These are phyloP conservation scores for Sechiopsis laciniata DNA, from an alignment of 306 rosid species.

Conservation along the genomic window DNA sequence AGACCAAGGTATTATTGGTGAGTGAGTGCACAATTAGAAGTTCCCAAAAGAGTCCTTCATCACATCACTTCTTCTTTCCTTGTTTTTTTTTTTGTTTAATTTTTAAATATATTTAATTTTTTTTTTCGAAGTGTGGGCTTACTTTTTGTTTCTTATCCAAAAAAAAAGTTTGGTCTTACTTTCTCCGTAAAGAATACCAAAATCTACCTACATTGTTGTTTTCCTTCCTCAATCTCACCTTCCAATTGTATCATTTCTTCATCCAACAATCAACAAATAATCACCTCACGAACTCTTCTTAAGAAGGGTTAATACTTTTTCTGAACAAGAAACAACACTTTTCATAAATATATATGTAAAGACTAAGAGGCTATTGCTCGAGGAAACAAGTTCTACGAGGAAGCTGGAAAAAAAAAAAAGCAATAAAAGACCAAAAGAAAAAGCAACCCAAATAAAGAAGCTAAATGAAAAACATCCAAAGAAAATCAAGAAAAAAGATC, in stretches of 20 bases:
- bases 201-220: neutral
- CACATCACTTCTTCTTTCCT: neutral
- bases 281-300: neutral
- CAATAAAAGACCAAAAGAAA: too few species aligned
- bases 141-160: too few species aligned
- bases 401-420: too few species aligned
- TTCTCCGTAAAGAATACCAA: constrained; percentile 7
- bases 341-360: too few species aligned
- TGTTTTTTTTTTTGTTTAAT: neutral
- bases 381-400: too few species aligned
- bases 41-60: neutral
- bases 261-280: neutral
- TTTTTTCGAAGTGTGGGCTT: neutral
- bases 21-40: neutral
- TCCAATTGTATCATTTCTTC: neutral
- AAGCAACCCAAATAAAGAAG: too few species aligned
- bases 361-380: too few species aligned
- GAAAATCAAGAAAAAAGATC: too few species aligned
- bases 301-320: too few species aligned
- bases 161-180: neutral
- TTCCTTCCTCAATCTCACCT: neutral
- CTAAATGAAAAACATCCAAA: too few species aligned
- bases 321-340: too few species aligned
- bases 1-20: neutral
- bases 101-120: too few species aligned